Evolutionary conservation across 352 stramenopile species (phyloP).

Genomic region (Lagenidium sp.): DNA sequence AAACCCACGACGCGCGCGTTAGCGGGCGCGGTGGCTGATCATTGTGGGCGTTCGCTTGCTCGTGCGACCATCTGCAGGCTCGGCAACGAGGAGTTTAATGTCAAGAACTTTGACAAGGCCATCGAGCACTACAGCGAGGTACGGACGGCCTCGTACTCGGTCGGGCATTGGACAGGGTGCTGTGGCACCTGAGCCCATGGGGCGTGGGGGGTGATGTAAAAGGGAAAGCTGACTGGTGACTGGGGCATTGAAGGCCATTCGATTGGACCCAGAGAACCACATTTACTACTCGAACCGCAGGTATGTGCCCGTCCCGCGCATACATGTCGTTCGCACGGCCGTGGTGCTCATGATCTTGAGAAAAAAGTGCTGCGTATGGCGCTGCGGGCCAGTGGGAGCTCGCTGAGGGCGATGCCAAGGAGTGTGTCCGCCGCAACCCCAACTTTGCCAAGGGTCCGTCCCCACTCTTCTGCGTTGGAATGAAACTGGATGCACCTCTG

Average conservation of each 20-base stretch:
- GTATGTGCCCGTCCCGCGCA: conserved; percentile 7
- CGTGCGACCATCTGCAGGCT: conserved; percentile 36
- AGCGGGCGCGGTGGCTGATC: too few species aligned
- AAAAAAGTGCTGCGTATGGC: conserved; percentile 67
- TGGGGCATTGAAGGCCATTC: too few species aligned
- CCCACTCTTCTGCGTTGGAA: not conserved
- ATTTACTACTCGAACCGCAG: conserved; percentile 84
- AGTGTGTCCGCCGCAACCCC: conserved; percentile 63
- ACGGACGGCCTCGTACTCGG: too few species aligned
- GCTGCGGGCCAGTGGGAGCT: conserved; percentile 59
- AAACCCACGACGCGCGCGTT: too few species aligned
- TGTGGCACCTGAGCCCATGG: too few species aligned
- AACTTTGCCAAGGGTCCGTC: conserved; percentile 52
- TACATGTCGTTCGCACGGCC: not conserved
- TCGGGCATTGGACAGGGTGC: too few species aligned
- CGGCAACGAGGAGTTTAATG: conserved; percentile 81
- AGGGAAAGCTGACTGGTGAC: too few species aligned
- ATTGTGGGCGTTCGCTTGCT: not conserved
- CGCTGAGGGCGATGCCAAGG: conserved; percentile 58
- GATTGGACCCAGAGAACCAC: conserved; percentile 57
- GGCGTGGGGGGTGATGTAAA: too few species aligned
- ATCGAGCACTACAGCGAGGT: conserved; percentile 76
- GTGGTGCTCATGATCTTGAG: too few species aligned
- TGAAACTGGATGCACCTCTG: not conserved
- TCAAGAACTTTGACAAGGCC: conserved; percentile 79